A percentile compares a stretch with the other conserved stretches of the same genome.
phyloP scores from a whole-genome alignment of 371 early-diverging fungal genomes.

The Parasitella parasitica region DNA sequence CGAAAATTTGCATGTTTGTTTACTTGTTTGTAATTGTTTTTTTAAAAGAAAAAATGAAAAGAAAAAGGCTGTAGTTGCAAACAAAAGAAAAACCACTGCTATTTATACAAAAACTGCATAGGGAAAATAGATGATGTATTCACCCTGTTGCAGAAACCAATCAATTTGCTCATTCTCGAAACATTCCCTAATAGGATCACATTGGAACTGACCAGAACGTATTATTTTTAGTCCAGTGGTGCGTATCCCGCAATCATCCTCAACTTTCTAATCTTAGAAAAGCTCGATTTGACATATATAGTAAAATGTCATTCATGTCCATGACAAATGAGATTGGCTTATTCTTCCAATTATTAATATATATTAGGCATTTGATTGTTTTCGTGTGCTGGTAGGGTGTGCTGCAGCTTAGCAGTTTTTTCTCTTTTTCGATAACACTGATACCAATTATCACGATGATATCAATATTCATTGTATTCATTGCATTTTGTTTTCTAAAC shows the following conservation, averaged over 20 bases:
- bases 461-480: too few relatives aligned
- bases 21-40: not conserved
- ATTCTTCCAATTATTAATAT: not conserved
- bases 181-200: conserved; percentile 3
- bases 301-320: not conserved
- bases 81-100: not conserved
- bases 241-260: not conserved
- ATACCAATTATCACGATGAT: too few relatives aligned
- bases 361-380: too few relatives aligned
- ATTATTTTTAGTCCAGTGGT: not conserved
- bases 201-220: conserved; percentile 7
- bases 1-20: conserved; percentile 65
- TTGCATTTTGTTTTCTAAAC: too few relatives aligned
- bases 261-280: not conserved
- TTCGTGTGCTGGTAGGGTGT: too few relatives aligned
- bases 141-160: conserved; percentile 10
- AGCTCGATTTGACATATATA: not conserved
- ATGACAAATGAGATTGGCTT: not conserved
- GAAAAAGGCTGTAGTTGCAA: not conserved
- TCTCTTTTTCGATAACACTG: not conserved
- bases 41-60: not conserved
- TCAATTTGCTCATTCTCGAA: conserved; percentile 3
- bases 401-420: not conserved
- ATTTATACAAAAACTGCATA: not conserved
- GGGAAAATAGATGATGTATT: conserved; percentile 9